Conservation (phyloP, 23 red algal species). For the Pyropia yezoensis region DNA sequence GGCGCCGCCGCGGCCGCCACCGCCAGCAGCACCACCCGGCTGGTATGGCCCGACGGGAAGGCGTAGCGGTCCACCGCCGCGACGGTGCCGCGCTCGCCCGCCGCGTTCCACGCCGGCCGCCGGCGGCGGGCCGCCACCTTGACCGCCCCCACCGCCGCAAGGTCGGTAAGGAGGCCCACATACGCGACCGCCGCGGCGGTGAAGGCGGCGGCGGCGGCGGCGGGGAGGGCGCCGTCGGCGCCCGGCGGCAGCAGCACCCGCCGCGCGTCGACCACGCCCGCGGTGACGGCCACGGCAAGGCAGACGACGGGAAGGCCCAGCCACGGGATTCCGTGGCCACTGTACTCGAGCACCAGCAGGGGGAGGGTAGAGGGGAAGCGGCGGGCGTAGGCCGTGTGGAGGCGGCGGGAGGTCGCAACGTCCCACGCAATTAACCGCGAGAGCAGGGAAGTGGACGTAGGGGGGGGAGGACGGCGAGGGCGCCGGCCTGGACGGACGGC, state of each 20-base stretch:
- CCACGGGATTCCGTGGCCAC: constrained; percentile 67
- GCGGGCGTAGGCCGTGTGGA: constrained; percentile 34
- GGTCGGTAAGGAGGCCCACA: constrained; percentile 32
- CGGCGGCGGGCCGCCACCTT: constrained; percentile 35
- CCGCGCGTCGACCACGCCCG: not conserved
- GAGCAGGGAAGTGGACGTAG: constrained; percentile 13
- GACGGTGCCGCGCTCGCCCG: constrained; percentile 25
- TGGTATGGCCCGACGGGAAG: constrained; percentile 72
- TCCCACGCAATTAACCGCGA: constrained; percentile 32
- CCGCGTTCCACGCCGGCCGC: constrained; percentile 56
- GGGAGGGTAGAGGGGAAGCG: constrained; percentile 12
- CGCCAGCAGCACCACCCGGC: constrained; percentile 27
- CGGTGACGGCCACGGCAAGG: constrained; percentile 6
- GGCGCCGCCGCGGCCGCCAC: constrained; percentile 13
- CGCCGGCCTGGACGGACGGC: constrained; percentile 14
- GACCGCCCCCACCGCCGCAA: constrained; percentile 31
- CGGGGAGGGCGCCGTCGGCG: not conserved
- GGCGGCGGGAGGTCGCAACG: constrained; percentile 19
- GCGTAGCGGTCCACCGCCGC: constrained; percentile 66
- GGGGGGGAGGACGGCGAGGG: not conserved
- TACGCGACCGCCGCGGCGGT: constrained; percentile 23
- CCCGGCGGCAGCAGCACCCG: constrained; percentile 1
- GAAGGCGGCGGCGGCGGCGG: constrained; percentile 1
- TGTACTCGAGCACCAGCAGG: constrained; percentile 34
- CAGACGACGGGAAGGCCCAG: constrained; percentile 15